Evolutionary conservation across 2,329 filamentous ascomycete species (phyloP).

Genomic region (Epichloe amarillans): DNA sequence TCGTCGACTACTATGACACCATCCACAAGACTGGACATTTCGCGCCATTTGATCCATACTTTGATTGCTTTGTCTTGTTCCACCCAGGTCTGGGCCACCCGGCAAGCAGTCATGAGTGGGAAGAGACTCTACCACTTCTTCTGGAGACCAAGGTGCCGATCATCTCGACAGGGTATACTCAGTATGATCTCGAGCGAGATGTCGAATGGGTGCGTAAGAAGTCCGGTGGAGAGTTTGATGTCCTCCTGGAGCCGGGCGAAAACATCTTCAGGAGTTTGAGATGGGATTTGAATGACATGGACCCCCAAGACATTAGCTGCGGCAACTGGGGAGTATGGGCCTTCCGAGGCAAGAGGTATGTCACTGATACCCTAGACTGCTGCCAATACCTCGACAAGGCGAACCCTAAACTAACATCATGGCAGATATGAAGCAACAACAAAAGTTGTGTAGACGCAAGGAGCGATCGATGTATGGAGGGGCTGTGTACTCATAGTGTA

Average conservation of each 20-base stretch:
- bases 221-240: constrained; percentile 78
- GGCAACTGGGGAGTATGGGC: constrained; percentile 97
- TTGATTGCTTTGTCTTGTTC: constrained; percentile 94
- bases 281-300: constrained; percentile 94
- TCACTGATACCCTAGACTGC: background rate
- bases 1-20: constrained; percentile 96
- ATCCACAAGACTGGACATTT: constrained; percentile 86
- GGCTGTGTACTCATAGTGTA: constrained; percentile 5
- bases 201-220: constrained; percentile 81
- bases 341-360: constrained; percentile 90
- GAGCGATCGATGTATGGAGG: background rate
- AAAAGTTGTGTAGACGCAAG: constrained; percentile 27
- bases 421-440: constrained; percentile 49
- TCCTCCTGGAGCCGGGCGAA: constrained; percentile 83
- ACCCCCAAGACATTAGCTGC: constrained; percentile 85
- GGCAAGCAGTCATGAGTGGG: constrained; percentile 86
- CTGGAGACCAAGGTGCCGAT: constrained; percentile 94
- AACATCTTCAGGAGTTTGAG: constrained; percentile 86
- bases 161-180: constrained; percentile 89
- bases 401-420: background rate
- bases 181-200: constrained; percentile 87
- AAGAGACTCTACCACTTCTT: constrained; percentile 74
- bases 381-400: background rate
- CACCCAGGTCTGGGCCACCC: constrained; percentile 94
- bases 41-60: constrained; percentile 92